A percentile compares a stretch with the other conserved stretches of the same genome.
These are phyloP conservation scores for Solanum bulbocastanum DNA, from an alignment of 257 asterid species.

Conservation along the genomic window DNA sequence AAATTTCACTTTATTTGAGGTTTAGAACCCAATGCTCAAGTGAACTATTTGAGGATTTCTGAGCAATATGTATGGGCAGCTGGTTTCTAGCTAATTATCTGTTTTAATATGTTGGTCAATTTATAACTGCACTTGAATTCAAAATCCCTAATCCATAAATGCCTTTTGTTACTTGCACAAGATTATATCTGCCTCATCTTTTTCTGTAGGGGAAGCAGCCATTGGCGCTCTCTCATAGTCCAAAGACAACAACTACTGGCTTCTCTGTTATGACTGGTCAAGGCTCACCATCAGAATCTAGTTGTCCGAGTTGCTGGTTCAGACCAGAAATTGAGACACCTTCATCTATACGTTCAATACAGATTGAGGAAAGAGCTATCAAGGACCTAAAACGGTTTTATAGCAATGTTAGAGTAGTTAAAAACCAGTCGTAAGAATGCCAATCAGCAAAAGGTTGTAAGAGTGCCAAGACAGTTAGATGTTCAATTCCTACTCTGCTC, in stretches of 20 bases:
- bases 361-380: slow-evolving; percentile 90
- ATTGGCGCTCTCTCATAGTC: slow-evolving; percentile 43
- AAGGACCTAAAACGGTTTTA: slow-evolving; percentile 87
- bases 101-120: neutral
- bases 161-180: neutral
- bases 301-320: slow-evolving; percentile 77
- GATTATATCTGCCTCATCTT: neutral
- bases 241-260: slow-evolving; percentile 63
- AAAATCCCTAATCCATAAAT: neutral
- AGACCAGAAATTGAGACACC: slow-evolving; percentile 69
- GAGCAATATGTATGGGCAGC: neutral
- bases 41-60: neutral
- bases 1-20: neutral
- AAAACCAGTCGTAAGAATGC: slow-evolving; percentile 46
- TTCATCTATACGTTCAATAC: slow-evolving; percentile 73
- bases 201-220: neutral
- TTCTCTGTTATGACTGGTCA: slow-evolving; percentile 59
- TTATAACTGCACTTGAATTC: neutral
- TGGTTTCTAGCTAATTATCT: neutral
- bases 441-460: neutral
- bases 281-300: slow-evolving; percentile 69
- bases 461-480: neutral
- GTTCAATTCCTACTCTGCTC: neutral
- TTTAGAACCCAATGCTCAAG: neutral
- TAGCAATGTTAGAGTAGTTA: slow-evolving; percentile 69